phyloP scores from a whole-genome alignment of 768 basidiomycete species.

The Infundibulicybe gibba region DNA sequence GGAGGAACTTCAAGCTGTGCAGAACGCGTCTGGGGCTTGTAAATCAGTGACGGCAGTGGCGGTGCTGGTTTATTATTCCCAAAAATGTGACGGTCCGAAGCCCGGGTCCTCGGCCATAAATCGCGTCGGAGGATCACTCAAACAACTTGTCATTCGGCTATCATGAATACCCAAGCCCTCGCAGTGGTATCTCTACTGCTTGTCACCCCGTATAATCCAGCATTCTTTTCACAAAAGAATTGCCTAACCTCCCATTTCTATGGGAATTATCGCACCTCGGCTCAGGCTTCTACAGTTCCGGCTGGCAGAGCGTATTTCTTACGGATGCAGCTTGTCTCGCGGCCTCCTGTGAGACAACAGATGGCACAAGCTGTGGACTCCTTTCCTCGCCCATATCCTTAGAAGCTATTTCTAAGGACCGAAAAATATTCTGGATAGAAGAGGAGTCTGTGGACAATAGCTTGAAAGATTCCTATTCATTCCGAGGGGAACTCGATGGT shows the following conservation, averaged over 20 bases:
- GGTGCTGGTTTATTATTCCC: conserved; percentile 9
- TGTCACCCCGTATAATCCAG: conserved; percentile 39
- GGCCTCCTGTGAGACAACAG: conserved; percentile 11
- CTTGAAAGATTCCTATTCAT: conserved; percentile 29
- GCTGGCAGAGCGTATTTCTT: conserved; percentile 42
- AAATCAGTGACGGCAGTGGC: conserved; percentile 9
- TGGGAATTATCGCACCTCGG: conserved; percentile 49
- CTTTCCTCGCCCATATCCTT: no score
- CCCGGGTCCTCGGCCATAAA: no score
- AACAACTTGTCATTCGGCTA: no score
- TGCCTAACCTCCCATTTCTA: conserved; percentile 52
- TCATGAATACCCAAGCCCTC: no score
- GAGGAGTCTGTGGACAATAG: conserved; percentile 46
- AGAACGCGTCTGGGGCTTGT: neutral
- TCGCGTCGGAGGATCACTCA: no score
- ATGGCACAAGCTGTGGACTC: no score
- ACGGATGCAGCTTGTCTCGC: conserved; percentile 36
- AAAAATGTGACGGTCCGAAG: no score
- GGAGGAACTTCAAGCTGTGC: no score
- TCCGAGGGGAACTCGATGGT: conserved; percentile 25
- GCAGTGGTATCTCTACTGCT: conserved; percentile 25
- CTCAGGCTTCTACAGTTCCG: no score
- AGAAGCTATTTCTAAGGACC: no score
- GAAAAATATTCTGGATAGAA: conserved; percentile 59
- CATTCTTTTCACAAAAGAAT: conserved; percentile 28